These are phyloP conservation scores for Ulota crispa DNA, from an alignment of 225 moss, liverwort and hornwort genomes.

Conservation along the genomic window DNA sequence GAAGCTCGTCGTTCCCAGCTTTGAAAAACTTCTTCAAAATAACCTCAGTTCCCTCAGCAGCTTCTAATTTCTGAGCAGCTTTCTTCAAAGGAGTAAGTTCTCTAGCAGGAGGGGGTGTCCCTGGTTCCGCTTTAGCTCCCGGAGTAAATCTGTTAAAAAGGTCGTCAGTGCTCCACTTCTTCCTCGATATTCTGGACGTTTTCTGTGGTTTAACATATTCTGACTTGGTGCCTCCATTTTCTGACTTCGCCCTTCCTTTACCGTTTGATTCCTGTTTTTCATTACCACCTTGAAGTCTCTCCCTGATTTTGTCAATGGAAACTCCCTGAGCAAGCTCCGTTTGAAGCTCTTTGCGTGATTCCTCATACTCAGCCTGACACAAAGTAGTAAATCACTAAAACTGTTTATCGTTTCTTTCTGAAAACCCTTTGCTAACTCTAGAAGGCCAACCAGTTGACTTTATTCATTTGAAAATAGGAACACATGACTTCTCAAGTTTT, in stretches of 20 bases:
- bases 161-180: conserved; percentile 59
- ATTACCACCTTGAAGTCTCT: conserved; percentile 43
- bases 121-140: conserved; percentile 35
- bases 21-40: conserved; percentile 68
- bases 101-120: conserved; percentile 36
- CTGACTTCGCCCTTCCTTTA: conserved; percentile 29
- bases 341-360: conserved; percentile 70
- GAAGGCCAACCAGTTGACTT: background rate
- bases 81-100: conserved; percentile 66
- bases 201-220: background rate
- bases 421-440: background rate
- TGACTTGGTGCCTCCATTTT: conserved; percentile 25
- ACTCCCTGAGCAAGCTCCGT: conserved; percentile 60
- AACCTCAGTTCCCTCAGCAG: conserved; percentile 54
- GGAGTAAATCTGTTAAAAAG: conserved; percentile 54
- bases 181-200: conserved; percentile 41
- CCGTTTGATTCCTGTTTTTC: conserved; percentile 25
- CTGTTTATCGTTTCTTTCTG: background rate
- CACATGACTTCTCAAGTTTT: background rate
- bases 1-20: conserved; percentile 71
- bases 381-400: background rate
- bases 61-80: conserved; percentile 64
- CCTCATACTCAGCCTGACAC: conserved; percentile 68
- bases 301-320: conserved; percentile 50
- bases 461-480: background rate